Evolutionary conservation across 768 basidiomycete genomes (phyloP).

Genomic region (Chalciporus sphaerocephalus): DNA sequence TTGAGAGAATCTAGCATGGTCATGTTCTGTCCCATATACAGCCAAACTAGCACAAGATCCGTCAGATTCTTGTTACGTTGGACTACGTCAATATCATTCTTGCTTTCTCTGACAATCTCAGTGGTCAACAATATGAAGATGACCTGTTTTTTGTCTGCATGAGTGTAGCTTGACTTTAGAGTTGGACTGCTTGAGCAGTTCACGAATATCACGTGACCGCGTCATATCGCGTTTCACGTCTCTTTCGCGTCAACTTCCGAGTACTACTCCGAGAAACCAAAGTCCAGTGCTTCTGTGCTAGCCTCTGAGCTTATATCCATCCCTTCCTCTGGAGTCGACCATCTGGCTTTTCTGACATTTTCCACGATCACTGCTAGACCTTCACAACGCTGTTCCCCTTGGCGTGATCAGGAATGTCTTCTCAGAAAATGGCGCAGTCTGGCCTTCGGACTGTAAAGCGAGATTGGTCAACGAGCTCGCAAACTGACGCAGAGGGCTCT

Average conservation of each 20-base stretch:
- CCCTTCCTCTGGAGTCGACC: not conserved
- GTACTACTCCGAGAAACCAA: too few relatives aligned
- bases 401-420: constrained; percentile 20
- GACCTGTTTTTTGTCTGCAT: too few relatives aligned
- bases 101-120: not conserved
- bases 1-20: constrained; percentile 32
- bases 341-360: not conserved
- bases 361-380: not conserved
- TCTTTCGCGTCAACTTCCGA: not conserved
- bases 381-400: not conserved
- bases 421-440: constrained; percentile 41
- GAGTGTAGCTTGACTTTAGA: too few relatives aligned
- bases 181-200: not conserved
- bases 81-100: not conserved
- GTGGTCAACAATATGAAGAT: too few relatives aligned
- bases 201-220: constrained; percentile 19
- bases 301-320: not conserved
- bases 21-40: constrained; percentile 32
- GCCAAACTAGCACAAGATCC: too few relatives aligned
- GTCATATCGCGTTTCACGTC: constrained; percentile 5
- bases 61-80: too few relatives aligned
- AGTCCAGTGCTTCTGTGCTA: not conserved
- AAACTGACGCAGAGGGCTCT: constrained; percentile 18
- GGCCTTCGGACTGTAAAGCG: constrained; percentile 59
- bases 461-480: constrained; percentile 55